These are phyloP conservation scores for Porogramme epimiltina DNA, from an alignment of 1,284 basidiomycete species.

Conservation along the genomic window DNA sequence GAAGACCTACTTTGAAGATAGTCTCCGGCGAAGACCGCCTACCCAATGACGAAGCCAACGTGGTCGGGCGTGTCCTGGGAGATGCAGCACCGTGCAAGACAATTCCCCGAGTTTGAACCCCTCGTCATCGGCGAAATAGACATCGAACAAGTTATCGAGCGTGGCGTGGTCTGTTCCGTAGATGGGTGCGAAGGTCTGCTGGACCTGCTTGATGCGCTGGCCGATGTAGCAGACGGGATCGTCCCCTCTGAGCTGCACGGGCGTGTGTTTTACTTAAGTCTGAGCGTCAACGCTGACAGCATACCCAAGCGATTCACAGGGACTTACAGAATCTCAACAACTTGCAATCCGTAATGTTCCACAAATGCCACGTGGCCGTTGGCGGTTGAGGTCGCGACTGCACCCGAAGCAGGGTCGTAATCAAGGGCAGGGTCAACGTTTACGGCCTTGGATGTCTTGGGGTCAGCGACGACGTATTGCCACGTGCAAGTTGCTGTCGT, in stretches of 20 bases:
- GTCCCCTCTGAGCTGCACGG: constrained; percentile 40
- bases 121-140: constrained; percentile 39
- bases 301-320: background rate
- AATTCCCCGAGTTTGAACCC: constrained; percentile 37
- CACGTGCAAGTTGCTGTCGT: constrained; percentile 36
- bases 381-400: constrained; percentile 36
- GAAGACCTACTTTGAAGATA: constrained; percentile 41
- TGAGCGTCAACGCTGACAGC: background rate
- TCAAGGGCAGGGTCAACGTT: constrained; percentile 42
- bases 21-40: constrained; percentile 42
- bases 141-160: constrained; percentile 37
- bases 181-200: constrained; percentile 37
- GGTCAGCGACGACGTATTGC: constrained; percentile 41
- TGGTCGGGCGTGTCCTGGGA: constrained; percentile 43
- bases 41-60: constrained; percentile 40
- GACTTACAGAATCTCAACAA: constrained; percentile 37
- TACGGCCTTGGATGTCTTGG: constrained; percentile 32
- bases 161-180: constrained; percentile 34
- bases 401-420: constrained; percentile 38
- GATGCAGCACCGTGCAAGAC: constrained; percentile 35
- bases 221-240: constrained; percentile 39
- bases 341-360: constrained; percentile 31
- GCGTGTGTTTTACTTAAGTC: constrained; percentile 41
- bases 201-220: constrained; percentile 38
- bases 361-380: constrained; percentile 38